A percentile compares a stretch with the other conserved stretches of the same genome.
Conservation (phyloP, 2,329 filamentous ascomycete species). For the Fusarium albidum region DNA sequence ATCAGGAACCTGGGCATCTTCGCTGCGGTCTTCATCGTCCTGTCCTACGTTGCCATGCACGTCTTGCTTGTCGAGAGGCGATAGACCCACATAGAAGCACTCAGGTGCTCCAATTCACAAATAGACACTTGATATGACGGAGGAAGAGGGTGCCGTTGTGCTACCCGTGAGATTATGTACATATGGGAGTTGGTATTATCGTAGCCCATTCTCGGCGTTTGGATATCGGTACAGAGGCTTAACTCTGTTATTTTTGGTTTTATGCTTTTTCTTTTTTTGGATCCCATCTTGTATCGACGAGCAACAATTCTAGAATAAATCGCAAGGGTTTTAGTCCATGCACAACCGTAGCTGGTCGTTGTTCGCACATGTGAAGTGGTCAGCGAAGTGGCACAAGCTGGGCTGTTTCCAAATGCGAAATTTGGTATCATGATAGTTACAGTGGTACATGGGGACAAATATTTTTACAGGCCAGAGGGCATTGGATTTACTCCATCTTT, state of each 20-base stretch:
- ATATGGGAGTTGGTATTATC: slow-evolving; percentile 1
- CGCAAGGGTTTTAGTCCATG: background rate
- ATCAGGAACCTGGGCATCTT: slow-evolving; percentile 83
- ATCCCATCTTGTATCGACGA: background rate
- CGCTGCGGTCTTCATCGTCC: slow-evolving; percentile 80
- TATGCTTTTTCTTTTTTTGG: slow-evolving; percentile 6
- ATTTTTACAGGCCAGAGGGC: slow-evolving; percentile 36
- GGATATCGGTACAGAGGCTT: slow-evolving; percentile 3
- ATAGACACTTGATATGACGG: slow-evolving; percentile 8
- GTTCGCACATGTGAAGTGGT: background rate
- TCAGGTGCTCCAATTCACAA: background rate
- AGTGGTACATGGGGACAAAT: slow-evolving; percentile 39
- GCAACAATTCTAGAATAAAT: slow-evolving; percentile 9
- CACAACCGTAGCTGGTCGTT: background rate
- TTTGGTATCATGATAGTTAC: slow-evolving; percentile 24
- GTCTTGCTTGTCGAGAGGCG: slow-evolving; percentile 86
- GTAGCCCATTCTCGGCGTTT: slow-evolving; percentile 25
- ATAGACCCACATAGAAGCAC: slow-evolving; percentile 42
- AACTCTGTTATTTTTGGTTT: background rate
- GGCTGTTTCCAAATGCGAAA: slow-evolving; percentile 21
- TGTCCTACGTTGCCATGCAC: slow-evolving; percentile 95
- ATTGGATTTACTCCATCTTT: slow-evolving; percentile 54
- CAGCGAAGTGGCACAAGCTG: background rate
- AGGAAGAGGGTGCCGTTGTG: background rate
- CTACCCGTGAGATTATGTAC: slow-evolving; percentile 6